phyloP scores from a whole-genome alignment of 169 alveolate genomes.

The Plasmodium vinckei region DNA sequence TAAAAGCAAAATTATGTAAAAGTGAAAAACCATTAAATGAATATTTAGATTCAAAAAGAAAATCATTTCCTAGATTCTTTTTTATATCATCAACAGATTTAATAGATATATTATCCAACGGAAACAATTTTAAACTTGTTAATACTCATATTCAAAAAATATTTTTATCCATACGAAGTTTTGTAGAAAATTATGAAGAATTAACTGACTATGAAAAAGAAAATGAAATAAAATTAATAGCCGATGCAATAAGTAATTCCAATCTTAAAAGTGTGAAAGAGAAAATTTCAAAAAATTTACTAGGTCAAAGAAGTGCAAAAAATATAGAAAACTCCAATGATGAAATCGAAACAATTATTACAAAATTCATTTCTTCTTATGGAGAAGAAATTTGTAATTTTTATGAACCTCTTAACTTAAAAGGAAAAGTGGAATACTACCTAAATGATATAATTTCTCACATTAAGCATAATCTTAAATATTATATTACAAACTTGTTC shows the following conservation, averaged over 20 bases:
- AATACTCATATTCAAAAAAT: slow-evolving; percentile 96
- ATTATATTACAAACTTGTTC: slow-evolving; percentile 44
- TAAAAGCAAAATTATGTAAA: slow-evolving; percentile 89
- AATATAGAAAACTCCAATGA: background rate
- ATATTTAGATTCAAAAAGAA: slow-evolving; percentile 96
- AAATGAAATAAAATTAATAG: slow-evolving; percentile 24
- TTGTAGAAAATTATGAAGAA: slow-evolving; percentile 87
- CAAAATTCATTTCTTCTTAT: slow-evolving; percentile 53
- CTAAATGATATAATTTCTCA: slow-evolving; percentile 61
- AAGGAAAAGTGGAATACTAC: slow-evolving; percentile 67
- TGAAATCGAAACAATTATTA: slow-evolving; percentile 12
- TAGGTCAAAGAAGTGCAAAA: background rate
- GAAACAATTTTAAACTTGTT: slow-evolving; percentile 95
- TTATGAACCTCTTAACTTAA: slow-evolving; percentile 28
- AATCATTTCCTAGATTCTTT: slow-evolving; percentile 97
- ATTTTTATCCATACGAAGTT: slow-evolving; percentile 92
- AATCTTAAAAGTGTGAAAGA: slow-evolving; percentile 80
- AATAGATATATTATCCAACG: slow-evolving; percentile 95
- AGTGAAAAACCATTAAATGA: slow-evolving; percentile 97
- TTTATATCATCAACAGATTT: slow-evolving; percentile 96
- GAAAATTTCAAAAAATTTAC: background rate
- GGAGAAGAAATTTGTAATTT: slow-evolving; percentile 71
- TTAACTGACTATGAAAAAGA: slow-evolving; percentile 47
- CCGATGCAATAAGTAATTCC: slow-evolving; percentile 80
- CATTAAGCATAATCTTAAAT: slow-evolving; percentile 53